phyloP scores from a whole-genome alignment of 2,329 filamentous ascomycete genomes.

The Ophiostoma sp. region DNA sequence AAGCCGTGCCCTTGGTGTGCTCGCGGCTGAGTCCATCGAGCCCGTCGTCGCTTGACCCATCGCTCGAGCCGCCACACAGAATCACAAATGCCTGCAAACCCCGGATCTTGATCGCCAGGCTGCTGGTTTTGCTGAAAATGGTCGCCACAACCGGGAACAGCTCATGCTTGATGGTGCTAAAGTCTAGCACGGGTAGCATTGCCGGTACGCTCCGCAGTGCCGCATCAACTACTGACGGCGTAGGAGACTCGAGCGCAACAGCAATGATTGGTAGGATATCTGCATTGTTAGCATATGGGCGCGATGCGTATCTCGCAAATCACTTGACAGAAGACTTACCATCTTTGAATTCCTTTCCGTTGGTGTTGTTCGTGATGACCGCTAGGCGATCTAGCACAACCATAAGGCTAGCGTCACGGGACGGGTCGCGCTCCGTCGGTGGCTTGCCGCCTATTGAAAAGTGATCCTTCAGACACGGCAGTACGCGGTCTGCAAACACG shows the following conservation, averaged over 20 bases:
- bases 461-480: slow-evolving; percentile 77
- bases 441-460: slow-evolving; percentile 60
- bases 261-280: slow-evolving; percentile 83
- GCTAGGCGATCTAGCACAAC: slow-evolving; percentile 80
- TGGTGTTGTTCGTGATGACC: slow-evolving; percentile 71
- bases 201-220: slow-evolving; percentile 71
- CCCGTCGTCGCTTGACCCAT: slow-evolving; percentile 58
- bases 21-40: slow-evolving; percentile 62
- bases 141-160: slow-evolving; percentile 85
- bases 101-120: slow-evolving; percentile 88
- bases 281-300: too few species aligned
- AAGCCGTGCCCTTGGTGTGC: slow-evolving; percentile 52
- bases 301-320: too few species aligned
- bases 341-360: slow-evolving; percentile 91
- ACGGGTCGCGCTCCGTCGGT: slow-evolving; percentile 66
- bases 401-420: slow-evolving; percentile 85
- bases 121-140: slow-evolving; percentile 90
- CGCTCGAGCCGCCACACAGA: slow-evolving; percentile 70
- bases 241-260: slow-evolving; percentile 78
- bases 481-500: slow-evolving; percentile 76
- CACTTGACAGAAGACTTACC: too few species aligned
- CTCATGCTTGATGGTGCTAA: slow-evolving; percentile 94
- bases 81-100: slow-evolving; percentile 86
- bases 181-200: slow-evolving; percentile 85
- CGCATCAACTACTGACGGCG: slow-evolving; percentile 82